Evolutionary conservation across 306 rosid genomes (phyloP), one percentile per base, ranked within the genome.

Genomic region (Cicer bijugum): DNA sequence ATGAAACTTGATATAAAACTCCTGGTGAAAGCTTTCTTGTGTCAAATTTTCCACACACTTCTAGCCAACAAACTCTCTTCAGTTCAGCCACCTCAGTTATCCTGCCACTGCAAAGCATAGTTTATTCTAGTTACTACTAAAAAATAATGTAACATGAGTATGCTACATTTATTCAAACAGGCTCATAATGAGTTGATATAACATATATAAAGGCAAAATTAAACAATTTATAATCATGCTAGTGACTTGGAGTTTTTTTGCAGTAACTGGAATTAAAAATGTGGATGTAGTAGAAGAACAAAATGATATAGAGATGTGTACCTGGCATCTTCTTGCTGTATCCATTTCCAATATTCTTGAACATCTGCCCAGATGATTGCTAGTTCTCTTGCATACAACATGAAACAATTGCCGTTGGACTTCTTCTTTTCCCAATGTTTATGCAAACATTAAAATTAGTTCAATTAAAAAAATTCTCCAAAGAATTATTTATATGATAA

Each of bases 321-420:
- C 97, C 89, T 86, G 39, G 75, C 47, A 51, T 88, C 90, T 70
- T 84, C 69, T 10, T 56, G 45, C n/a, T 43, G 59, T 39, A 53
- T 20, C 95, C 95, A 91, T 52, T 28, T 62, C 97, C 95, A 91
- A 42, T 83, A 89, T 39, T 43, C 62, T n/a, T 6, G 6, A 44
- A 80, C 60, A 16, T 89, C 84, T 28, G 43, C 82, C 94, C 94
- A 88, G 10, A 83, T 77, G 76, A 92, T 86, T 20, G 78, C 58
- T 40, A 92, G 90, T 73, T 83, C 86, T 78, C 82, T 84, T 74
- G 97, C 90, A 80, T 81, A 90, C 75, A 92, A n/a, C 89, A 84
- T 78, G 70, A 92, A 92, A 75, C 96, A 84, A 74, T 86, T 84
- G 60, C 20, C 9, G 57, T 87, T 81, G 51, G 65, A 46, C 35